A percentile compares a stretch with the other conserved stretches of the same genome.
These are phyloP conservation scores for Pelargonium exstipulatum DNA, from an alignment of 441 rosid genomes.

Conservation along the genomic window DNA sequence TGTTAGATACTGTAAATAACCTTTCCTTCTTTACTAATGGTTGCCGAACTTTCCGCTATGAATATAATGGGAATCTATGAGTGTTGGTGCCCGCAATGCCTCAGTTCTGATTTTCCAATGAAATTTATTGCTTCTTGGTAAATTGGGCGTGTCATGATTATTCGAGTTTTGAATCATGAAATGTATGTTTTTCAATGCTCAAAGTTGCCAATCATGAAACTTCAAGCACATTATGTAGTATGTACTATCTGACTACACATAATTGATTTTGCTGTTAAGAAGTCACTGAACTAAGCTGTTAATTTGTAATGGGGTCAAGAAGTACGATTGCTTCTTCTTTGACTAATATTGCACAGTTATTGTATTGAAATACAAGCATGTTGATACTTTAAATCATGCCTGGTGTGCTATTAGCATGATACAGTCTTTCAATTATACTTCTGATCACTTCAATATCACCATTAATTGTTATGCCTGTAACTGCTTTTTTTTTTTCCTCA, in stretches of 20 bases:
- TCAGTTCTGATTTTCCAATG: background rate
- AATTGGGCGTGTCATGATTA: background rate
- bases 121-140: background rate
- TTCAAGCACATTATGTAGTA: background rate
- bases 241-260: background rate
- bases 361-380: background rate
- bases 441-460: background rate
- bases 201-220: background rate
- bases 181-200: background rate
- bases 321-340: background rate
- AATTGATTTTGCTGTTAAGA: too few relatives aligned
- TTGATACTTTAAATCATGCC: background rate
- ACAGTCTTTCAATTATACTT: conserved; percentile 1
- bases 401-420: background rate
- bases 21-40: background rate
- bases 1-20: background rate
- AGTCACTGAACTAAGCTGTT: background rate
- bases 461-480: background rate
- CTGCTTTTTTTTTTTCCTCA: background rate
- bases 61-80: conserved; percentile 2
- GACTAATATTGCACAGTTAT: background rate
- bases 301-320: background rate
- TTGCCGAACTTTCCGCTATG: background rate
- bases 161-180: background rate
- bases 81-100: background rate